These are phyloP conservation scores for Colletotrichum orchidophilum DNA, from an alignment of 2,329 filamentous ascomycete species.

Conservation along the genomic window DNA sequence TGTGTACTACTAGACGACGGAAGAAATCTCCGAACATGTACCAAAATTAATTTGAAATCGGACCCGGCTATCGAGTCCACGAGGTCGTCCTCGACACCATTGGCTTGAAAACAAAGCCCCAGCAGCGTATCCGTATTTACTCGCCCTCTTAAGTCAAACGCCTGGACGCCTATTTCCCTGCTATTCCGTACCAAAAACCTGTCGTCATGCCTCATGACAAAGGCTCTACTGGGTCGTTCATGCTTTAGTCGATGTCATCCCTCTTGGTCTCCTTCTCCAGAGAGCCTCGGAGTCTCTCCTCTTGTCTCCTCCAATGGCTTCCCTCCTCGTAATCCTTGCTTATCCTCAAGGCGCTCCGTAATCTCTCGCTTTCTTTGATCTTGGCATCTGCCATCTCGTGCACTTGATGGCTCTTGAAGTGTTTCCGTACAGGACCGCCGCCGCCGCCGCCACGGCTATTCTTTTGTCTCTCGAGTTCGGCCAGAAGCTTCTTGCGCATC, in stretches of 20 bases:
- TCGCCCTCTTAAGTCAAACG: background rate
- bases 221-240: background rate
- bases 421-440: slow-evolving; percentile 54
- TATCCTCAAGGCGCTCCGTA: slow-evolving; percentile 88
- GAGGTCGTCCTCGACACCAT: background rate
- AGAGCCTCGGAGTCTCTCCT: slow-evolving; percentile 68
- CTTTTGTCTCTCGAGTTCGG: slow-evolving; percentile 50
- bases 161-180: slow-evolving; percentile 17
- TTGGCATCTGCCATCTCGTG: slow-evolving; percentile 97
- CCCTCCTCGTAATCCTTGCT: slow-evolving; percentile 87
- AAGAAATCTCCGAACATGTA: slow-evolving; percentile 10
- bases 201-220: background rate
- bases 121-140: background rate
- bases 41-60: slow-evolving; percentile 8
- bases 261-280: slow-evolving; percentile 49
- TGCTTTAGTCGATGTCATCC: slow-evolving; percentile 32
- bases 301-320: slow-evolving; percentile 84
- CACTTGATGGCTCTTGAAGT: slow-evolving; percentile 90
- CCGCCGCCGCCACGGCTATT: slow-evolving; percentile 33
- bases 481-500: slow-evolving; percentile 51
- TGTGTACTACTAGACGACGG: slow-evolving; percentile 24
- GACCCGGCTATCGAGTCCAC: background rate
- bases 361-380: slow-evolving; percentile 90
- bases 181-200: background rate
- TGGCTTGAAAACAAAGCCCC: background rate